Percentiles rank a stretch among this genome's conserved stretches.
Conservation (phyloP, 1,139 yeast genomes). For the Eremothecium cymbalariae region DNA sequence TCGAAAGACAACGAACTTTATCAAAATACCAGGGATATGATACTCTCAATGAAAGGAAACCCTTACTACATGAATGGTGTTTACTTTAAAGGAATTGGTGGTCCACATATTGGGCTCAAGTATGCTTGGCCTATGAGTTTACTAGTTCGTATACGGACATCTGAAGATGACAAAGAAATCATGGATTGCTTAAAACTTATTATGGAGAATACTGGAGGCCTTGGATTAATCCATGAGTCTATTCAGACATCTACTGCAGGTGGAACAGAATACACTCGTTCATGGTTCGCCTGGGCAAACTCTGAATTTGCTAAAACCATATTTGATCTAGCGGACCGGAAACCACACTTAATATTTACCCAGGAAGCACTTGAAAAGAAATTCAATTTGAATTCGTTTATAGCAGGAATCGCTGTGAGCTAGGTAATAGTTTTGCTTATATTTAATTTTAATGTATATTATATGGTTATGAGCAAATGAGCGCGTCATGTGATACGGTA, state of each 20-base stretch:
- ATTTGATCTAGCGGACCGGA: slow-evolving; percentile 60
- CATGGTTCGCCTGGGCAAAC: slow-evolving; percentile 96
- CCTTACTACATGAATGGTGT: slow-evolving; percentile 66
- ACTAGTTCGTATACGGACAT: slow-evolving; percentile 63
- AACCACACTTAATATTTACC: slow-evolving; percentile 65
- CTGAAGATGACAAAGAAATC: slow-evolving; percentile 65
- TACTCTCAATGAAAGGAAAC: slow-evolving; percentile 59
- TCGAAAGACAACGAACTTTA: slow-evolving; percentile 48
- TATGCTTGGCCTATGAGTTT: slow-evolving; percentile 92
- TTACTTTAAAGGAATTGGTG: slow-evolving; percentile 71
- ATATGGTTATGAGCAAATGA: too few relatives aligned
- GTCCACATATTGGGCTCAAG: slow-evolving; percentile 77
- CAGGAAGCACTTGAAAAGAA: slow-evolving; percentile 30
- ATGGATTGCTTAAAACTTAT: slow-evolving; percentile 41
- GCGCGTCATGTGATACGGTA: too few relatives aligned
- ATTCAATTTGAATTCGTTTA: slow-evolving; percentile 14
- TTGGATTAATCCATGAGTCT: slow-evolving; percentile 82
- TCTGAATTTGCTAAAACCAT: slow-evolving; percentile 85
- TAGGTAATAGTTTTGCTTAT: too few relatives aligned
- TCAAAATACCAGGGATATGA: slow-evolving; percentile 72
- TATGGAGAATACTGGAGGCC: slow-evolving; percentile 55
- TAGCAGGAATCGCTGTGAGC: neutral
- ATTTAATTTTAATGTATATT: too few relatives aligned
- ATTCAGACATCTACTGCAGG: slow-evolving; percentile 52
- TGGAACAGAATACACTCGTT: slow-evolving; percentile 49